Percentiles rank a stretch among this genome's conserved stretches.
These are phyloP conservation scores for Dissoconium aciculare DNA, from an alignment of 2,329 filamentous ascomycete species.

Conservation along the genomic window DNA sequence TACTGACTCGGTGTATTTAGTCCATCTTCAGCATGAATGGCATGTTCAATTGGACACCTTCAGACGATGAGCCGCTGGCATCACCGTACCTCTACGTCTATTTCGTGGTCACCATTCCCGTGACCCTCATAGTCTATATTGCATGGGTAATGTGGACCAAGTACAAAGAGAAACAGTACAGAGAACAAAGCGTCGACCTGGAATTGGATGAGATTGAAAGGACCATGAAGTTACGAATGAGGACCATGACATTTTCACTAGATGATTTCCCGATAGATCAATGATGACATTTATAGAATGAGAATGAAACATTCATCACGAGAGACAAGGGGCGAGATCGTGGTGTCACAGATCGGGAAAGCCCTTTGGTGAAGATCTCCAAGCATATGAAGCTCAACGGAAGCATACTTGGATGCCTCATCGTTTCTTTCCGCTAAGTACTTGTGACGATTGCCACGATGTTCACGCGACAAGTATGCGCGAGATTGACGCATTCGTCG, in stretches of 20 bases:
- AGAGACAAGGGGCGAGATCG: too few species aligned
- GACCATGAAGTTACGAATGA: constrained; percentile 18
- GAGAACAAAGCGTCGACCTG: constrained; percentile 15
- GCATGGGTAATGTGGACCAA: constrained; percentile 21
- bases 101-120: constrained; percentile 22
- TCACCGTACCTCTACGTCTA: constrained; percentile 21
- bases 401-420: too few species aligned
- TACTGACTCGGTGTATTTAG: constrained; percentile 11
- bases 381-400: too few species aligned
- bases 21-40: constrained; percentile 23
- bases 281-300: too few species aligned
- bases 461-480: too few species aligned
- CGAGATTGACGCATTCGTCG: too few species aligned
- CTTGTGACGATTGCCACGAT: too few species aligned
- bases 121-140: constrained; percentile 19
- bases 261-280: too few species aligned
- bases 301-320: too few species aligned
- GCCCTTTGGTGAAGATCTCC: too few species aligned
- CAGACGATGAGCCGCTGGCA: constrained; percentile 12
- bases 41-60: constrained; percentile 17
- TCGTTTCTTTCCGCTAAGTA: too few species aligned
- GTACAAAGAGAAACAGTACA: constrained; percentile 15
- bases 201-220: constrained; percentile 19
- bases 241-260: constrained; percentile 15
- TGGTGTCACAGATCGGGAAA: too few species aligned